Percentiles rank a stretch among this genome's conserved stretches.
phyloP scores from a whole-genome alignment of 495 filamentous ascomycete species.

The Penicillium coffeae region DNA sequence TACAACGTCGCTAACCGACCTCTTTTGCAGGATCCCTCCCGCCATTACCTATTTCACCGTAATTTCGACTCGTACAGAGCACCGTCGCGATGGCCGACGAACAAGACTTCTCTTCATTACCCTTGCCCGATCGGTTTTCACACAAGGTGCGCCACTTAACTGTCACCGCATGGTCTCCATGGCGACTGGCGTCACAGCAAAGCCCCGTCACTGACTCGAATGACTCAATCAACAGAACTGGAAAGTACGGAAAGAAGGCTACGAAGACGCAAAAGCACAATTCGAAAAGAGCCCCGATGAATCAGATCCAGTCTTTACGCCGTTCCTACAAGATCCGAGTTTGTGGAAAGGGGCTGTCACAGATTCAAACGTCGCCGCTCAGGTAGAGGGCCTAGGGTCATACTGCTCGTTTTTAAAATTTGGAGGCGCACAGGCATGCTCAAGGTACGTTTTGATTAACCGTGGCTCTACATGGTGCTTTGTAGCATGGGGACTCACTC shows the following conservation, averaged over 20 bases:
- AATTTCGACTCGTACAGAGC: constrained; percentile 1
- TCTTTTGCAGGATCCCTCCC: background rate
- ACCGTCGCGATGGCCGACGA: constrained; percentile 52
- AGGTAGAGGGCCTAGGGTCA: constrained; percentile 84
- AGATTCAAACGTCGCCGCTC: constrained; percentile 96
- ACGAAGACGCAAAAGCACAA: constrained; percentile 83
- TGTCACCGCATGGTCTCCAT: background rate
- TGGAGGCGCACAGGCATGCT: constrained; percentile 72
- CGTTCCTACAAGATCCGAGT: constrained; percentile 78
- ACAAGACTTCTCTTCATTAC: constrained; percentile 79
- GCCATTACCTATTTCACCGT: background rate
- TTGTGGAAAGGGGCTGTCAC: constrained; percentile 90
- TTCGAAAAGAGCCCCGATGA: constrained; percentile 88
- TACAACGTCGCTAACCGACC: constrained; percentile 1
- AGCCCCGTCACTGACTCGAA: too few species aligned
- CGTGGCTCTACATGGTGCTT: background rate
- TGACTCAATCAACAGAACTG: constrained; percentile 70
- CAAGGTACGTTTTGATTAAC: constrained; percentile 49
- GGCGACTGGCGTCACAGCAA: background rate
- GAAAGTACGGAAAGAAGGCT: constrained; percentile 95
- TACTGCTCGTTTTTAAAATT: constrained; percentile 89
- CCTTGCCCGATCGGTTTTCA: constrained; percentile 74
- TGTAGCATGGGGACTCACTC: background rate
- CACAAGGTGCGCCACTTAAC: constrained; percentile 65
- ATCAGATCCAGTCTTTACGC: constrained; percentile 75